Percentiles rank a stretch among this genome's conserved stretches.
These are phyloP conservation scores for Citrus hindsii DNA, from an alignment of 345 rosid species.

Conservation along the genomic window DNA sequence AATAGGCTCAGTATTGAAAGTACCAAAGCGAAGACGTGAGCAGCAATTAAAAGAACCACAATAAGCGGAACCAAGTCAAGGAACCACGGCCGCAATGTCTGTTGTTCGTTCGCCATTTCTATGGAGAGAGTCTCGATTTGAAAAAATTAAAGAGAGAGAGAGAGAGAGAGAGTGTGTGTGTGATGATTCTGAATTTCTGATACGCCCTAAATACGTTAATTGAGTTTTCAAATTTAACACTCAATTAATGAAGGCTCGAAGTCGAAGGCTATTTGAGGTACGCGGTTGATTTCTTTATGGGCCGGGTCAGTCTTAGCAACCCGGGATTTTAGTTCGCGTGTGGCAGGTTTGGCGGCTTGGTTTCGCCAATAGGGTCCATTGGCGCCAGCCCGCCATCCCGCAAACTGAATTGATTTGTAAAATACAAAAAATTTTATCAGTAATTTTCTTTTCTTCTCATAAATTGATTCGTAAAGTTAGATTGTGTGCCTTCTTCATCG, in stretches of 20 bases:
- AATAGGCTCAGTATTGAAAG: background rate
- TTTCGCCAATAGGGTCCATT: too few species aligned
- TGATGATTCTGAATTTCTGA: background rate
- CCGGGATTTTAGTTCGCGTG: background rate
- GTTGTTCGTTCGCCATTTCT: constrained; percentile 48
- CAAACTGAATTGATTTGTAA: too few species aligned
- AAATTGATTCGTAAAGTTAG: too few species aligned
- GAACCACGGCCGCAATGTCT: constrained; percentile 53
- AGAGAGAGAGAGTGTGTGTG: background rate
- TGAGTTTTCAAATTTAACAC: background rate
- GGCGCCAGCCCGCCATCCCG: too few species aligned
- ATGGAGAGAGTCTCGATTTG: background rate
- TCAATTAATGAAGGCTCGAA: background rate
- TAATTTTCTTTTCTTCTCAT: too few species aligned
- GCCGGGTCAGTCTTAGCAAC: background rate
- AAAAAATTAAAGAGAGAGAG: background rate
- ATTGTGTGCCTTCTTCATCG: too few species aligned
- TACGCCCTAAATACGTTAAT: background rate
- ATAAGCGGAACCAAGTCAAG: constrained; percentile 59
- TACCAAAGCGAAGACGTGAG: constrained; percentile 83
- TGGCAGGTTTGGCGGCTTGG: background rate
- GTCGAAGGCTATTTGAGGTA: background rate
- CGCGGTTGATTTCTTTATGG: background rate
- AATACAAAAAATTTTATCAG: too few species aligned
- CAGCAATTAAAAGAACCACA: constrained; percentile 66